Evolutionary conservation across 1,284 basidiomycete genomes (phyloP).

Genomic region (Ustilago curta): DNA sequence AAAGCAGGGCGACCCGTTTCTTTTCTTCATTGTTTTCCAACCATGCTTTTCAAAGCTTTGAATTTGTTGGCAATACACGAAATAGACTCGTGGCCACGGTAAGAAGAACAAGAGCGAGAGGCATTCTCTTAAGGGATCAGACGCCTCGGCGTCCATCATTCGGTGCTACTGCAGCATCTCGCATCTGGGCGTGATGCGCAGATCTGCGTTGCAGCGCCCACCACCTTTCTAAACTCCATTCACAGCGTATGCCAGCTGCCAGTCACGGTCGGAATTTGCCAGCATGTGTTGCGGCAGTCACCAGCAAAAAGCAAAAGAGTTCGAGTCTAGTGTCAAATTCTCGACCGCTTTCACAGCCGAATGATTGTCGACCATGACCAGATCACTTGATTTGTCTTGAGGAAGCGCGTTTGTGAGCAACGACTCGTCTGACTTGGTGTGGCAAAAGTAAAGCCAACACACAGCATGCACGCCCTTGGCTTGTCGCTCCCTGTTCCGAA

Average conservation of each 20-base stretch:
- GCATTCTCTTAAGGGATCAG: not conserved
- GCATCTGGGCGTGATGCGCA: not conserved
- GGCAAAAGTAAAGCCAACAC: too few relatives aligned
- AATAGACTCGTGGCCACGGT: not conserved
- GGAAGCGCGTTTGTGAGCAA: not conserved
- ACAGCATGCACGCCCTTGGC: too few relatives aligned
- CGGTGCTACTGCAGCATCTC: conserved; percentile 5
- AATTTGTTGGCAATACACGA: too few relatives aligned
- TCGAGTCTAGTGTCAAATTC: not conserved
- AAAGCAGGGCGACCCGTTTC: not conserved
- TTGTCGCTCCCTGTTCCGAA: too few relatives aligned
- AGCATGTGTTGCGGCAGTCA: not conserved
- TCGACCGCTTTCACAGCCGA: not conserved
- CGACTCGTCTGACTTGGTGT: too few relatives aligned
- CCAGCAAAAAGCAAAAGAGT: not conserved
- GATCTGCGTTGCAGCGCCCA: conserved; percentile 4
- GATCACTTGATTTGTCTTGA: too few relatives aligned
- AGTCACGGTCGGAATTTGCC: not conserved
- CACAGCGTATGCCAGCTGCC: not conserved
- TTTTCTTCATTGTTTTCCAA: not conserved
- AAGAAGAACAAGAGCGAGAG: not conserved
- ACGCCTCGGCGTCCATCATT: too few relatives aligned
- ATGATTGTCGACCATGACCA: not conserved
- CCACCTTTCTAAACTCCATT: not conserved
- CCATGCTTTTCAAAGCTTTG: too few relatives aligned